Base-by-base conservation (phyloP, 768 basidiomycete genomes). In the Lyophyllum atratum region DNA sequence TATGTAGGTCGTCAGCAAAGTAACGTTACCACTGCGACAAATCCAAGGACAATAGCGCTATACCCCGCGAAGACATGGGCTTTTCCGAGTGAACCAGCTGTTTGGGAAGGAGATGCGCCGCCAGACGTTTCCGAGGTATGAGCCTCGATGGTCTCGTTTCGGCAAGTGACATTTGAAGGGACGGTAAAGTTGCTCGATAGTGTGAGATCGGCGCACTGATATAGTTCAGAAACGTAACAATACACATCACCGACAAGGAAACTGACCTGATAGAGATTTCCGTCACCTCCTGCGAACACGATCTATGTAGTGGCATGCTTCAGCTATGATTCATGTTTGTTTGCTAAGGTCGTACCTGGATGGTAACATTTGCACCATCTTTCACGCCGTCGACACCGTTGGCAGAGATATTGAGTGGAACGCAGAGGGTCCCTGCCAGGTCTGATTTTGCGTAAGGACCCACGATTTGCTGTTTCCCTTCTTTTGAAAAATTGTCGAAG, bases 171-270 rank as follows among this genome's bases (percentile, higher is more conserved):
- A 57, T 75, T 77, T 50, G 76, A 69, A 7, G 84, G 79, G 37
- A 80, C 68, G 29, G 79, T 75, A 54, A 72, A 75, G 68, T 73
- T 80, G 12, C 73, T 76, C 39, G 84, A 78, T 24, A 93, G 75
- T 26, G 86, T 84, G 56, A 93, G 72, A 70, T 93, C 92, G 42
- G 92, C 79, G 68, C 90, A 93, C 88, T 92, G 67, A 9, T 11
- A 15, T 31, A 40, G 17, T 60, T 73, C 77, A 8, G 39, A 70
- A 72, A 34, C 73, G 64, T 21, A 61, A 24, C 55, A 14, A 34
- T 34, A 43, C 39, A n/a, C 4, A 14, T 2, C 17, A 49, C 9
- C 17, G 24, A 46, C 25, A 24, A 46, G 42, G 4, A 25, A 19
- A 37, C 25, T n/a, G 4, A 84, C 87, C 79, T 90, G 87, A 71